Conservation (phyloP, 805 yeast genomes). For the Teunomyces atbi region DNA sequence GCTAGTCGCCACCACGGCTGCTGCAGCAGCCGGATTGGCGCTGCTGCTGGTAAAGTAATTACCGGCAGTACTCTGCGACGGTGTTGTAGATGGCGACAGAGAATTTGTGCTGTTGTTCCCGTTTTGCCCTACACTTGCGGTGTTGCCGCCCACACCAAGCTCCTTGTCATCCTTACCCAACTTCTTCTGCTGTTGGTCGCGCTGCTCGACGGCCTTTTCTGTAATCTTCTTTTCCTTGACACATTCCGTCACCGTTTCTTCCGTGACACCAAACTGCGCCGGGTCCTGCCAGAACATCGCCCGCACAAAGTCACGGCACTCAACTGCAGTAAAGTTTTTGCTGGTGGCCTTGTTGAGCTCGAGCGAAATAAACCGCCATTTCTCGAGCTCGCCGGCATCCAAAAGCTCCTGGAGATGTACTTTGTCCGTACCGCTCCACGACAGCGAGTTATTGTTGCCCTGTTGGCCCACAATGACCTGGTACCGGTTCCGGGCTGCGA, state of each 20-base stretch:
- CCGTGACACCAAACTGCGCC: conserved; percentile 53
- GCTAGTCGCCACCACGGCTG: not conserved
- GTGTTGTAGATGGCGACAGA: not conserved
- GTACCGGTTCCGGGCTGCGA: conserved; percentile 75
- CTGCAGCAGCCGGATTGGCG: not conserved
- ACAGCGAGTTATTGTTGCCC: conserved; percentile 64
- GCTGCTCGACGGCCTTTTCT: conserved; percentile 25
- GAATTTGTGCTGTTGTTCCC: conserved; percentile 2
- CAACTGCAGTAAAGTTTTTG: conserved; percentile 48
- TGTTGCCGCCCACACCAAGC: not conserved
- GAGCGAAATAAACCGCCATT: conserved; percentile 62
- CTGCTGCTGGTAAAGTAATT: conserved; percentile 4
- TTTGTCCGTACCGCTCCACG: conserved; percentile 61
- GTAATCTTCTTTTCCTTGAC: conserved; percentile 35
- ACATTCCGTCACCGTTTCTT: conserved; percentile 41
- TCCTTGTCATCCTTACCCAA: conserved; percentile 7
- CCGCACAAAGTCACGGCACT: conserved; percentile 54
- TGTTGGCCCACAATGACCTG: conserved; percentile 83
- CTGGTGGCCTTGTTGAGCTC: conserved; percentile 59
- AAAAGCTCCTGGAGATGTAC: conserved; percentile 48
- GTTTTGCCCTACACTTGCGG: not conserved
- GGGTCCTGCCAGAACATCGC: conserved; percentile 57
- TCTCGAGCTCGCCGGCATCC: conserved; percentile 69
- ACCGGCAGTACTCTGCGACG: not conserved
- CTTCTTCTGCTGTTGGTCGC: conserved; percentile 14